Evolutionary conservation across 2,329 filamentous ascomycete species (phyloP), one percentile per base, ranked within the genome.

Genomic region (Fusarium sp.): DNA sequence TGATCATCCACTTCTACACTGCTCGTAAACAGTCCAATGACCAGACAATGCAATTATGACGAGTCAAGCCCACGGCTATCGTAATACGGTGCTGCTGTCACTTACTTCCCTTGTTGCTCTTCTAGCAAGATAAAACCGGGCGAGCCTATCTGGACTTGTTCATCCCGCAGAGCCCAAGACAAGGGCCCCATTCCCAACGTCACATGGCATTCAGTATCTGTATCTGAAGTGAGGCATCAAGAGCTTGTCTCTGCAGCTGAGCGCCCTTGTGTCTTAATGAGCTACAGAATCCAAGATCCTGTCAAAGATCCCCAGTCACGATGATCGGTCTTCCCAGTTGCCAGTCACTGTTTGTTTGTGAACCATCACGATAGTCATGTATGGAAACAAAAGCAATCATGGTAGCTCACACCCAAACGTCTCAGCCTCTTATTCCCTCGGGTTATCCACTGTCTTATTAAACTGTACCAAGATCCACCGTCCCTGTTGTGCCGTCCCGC

Each of bases 101-200:
- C 18, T 12, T 26, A 1, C 12, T 7, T 15, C 18, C n/a, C 48
- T 18, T 26, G 14, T 26, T 35, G 2, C 50, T n/a, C 24, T 26
- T 16, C 33, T 3, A 15, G 18, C 7, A 22, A n/a, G 31, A 7
- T 36, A n/a, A 22, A 6, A 13, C 3, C n/a, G 5, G 24, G 24
- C 3, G 24, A 38, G 18, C 14, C n/a, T 35, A 18, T 9, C 35
- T 14, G 35, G 28, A 11, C 20, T 41, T 33, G 39, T 28, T 51
- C 47, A 50, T 24, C 30, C 38, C 45, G 53, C 61, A 67, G 61
- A 67, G 61, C 61, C 45, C 38, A 33, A 36, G 26, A 30, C 36
- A 41, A 41, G 12, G 24, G 28, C 22, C 50, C n/a, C n/a, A n/a
- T 18, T 18, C 14, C 30, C n/a, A 28, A 33, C 12, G 24, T 28